Percentiles rank a stretch among this genome's conserved stretches.
Conservation (phyloP, 768 basidiomycete species). For the Naematelia encephala region DNA sequence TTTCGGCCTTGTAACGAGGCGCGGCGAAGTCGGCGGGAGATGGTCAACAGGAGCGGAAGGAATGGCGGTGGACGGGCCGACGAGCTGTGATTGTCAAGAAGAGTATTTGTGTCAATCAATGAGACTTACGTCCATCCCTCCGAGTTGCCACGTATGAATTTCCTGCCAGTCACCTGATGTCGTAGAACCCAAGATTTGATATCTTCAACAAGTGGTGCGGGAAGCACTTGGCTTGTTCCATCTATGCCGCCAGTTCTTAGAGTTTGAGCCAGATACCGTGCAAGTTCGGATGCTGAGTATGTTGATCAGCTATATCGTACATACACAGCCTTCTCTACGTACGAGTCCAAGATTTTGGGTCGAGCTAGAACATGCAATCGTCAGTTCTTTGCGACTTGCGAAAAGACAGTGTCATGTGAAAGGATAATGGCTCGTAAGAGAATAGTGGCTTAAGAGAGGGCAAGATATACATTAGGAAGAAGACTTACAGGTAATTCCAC, state of each 20-base stretch:
- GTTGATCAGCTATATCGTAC: neutral
- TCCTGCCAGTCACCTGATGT: constrained; percentile 30
- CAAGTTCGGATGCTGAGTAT: constrained; percentile 32
- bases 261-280: constrained; percentile 29
- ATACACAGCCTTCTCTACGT: neutral
- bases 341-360: constrained; percentile 40
- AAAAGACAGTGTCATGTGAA: too few species aligned
- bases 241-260: constrained; percentile 37
- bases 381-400: neutral
- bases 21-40: constrained; percentile 36
- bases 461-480: neutral
- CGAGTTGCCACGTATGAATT: constrained; percentile 30
- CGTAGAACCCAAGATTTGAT: constrained; percentile 43
- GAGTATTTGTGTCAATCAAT: neutral
- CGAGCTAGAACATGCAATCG: constrained; percentile 20
- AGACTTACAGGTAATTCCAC: constrained; percentile 36
- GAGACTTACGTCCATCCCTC: constrained; percentile 34
- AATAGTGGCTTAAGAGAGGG: neutral
- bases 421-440: neutral
- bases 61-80: constrained; percentile 37
- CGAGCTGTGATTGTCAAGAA: constrained; percentile 9
- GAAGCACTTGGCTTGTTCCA: constrained; percentile 29
- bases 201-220: constrained; percentile 38
- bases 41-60: constrained; percentile 33
- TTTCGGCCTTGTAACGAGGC: constrained; percentile 27